Conservation (phyloP, 305 asterid species). For the Rubia peregrina region DNA sequence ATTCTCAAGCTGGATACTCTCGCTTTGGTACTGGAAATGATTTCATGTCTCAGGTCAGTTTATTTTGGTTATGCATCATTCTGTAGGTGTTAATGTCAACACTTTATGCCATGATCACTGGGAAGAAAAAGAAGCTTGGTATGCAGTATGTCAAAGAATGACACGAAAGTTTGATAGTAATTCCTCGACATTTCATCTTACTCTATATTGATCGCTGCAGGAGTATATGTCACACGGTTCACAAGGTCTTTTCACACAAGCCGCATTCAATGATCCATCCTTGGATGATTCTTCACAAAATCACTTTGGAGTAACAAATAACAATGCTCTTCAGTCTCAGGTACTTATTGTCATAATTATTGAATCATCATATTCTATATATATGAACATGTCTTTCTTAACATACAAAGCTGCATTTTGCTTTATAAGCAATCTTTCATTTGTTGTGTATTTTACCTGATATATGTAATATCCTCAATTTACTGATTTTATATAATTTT, state of each 20-base stretch:
- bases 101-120: too few relatives aligned
- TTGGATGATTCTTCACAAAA: slow-evolving; percentile 86
- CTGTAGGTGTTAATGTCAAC: not conserved
- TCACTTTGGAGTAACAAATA: slow-evolving; percentile 59
- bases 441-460: not conserved
- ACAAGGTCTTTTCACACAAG: slow-evolving; percentile 90
- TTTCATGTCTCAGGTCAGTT: slow-evolving; percentile 93
- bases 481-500: not conserved
- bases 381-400: not conserved
- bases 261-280: slow-evolving; percentile 71
- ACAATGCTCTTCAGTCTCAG: slow-evolving; percentile 82
- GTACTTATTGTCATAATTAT: slow-evolving; percentile 17
- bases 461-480: not conserved
- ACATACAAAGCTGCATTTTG: not conserved
- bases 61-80: slow-evolving; percentile 2
- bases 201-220: slow-evolving; percentile 27
- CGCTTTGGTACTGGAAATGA: slow-evolving; percentile 92
- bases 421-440: not conserved
- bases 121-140: too few relatives aligned
- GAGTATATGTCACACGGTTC: slow-evolving; percentile 94
- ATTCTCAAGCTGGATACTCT: slow-evolving; percentile 85
- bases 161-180: not conserved
- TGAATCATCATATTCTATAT: too few relatives aligned
- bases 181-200: not conserved
- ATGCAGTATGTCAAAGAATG: not conserved